phyloP scores from a whole-genome alignment of 441 rosid species.

The Erodium moschatum region DNA sequence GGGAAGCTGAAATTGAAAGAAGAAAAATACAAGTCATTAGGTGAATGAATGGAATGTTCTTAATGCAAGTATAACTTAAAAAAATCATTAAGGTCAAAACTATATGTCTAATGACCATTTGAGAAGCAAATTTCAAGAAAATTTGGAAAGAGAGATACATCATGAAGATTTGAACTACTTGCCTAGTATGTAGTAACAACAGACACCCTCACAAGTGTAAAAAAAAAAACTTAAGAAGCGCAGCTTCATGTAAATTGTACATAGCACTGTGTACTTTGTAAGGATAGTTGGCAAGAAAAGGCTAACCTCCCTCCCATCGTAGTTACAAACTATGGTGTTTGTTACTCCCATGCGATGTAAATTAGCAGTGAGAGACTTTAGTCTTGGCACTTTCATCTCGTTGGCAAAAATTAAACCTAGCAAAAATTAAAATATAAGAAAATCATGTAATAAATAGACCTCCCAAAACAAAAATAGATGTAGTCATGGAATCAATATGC shows the following conservation, averaged over 20 bases:
- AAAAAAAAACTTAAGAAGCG: no score
- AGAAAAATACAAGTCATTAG: not conserved
- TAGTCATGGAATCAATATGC: not conserved
- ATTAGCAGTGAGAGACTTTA: conserved; percentile 85
- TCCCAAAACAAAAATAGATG: not conserved
- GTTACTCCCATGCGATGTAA: conserved; percentile 96
- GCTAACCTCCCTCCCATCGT: conserved; percentile 92
- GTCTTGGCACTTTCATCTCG: conserved; percentile 75
- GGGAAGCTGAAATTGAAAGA: conserved; percentile 45
- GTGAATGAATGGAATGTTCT: not conserved
- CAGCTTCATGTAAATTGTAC: no score
- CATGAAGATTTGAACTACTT: no score
- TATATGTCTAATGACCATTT: no score
- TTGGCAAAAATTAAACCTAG: conserved; percentile 88
- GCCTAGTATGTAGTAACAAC: no score
- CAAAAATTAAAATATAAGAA: conserved; percentile 10
- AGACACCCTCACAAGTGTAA: no score
- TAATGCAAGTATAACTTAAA: no score
- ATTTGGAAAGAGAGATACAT: no score
- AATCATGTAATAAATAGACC: not conserved
- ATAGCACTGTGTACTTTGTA: no score
- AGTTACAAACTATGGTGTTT: conserved; percentile 81
- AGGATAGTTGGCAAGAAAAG: conserved; percentile 5
- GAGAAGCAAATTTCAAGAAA: no score
- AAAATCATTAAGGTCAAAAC: no score